Evolutionary conservation across 2,329 filamentous ascomycete species (phyloP).

Genomic region (Bipolaris gigantea): DNA sequence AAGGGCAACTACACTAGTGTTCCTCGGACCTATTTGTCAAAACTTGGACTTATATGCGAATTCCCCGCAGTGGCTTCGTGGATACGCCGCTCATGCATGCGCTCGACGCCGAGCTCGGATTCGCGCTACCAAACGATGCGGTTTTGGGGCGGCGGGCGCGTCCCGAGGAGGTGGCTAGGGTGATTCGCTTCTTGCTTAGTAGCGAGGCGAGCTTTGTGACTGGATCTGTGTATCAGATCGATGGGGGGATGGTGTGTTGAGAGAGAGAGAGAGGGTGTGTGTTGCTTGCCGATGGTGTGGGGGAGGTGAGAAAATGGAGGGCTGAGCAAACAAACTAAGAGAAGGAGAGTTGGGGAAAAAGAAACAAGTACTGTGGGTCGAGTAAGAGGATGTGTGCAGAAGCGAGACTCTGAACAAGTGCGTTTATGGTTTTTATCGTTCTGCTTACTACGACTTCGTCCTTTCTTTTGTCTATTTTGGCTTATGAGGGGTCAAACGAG

Average conservation of each 20-base stretch:
- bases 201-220: constrained; percentile 23
- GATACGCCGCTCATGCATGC: constrained; percentile 19
- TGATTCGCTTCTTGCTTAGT: constrained; percentile 20
- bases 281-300: background rate
- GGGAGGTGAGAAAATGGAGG: background rate
- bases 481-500: background rate
- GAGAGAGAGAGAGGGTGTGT: background rate
- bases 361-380: background rate
- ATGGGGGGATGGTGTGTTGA: constrained; percentile 22
- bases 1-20: too few relatives aligned
- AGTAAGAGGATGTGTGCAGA: background rate
- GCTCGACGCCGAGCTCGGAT: background rate
- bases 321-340: background rate
- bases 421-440: background rate
- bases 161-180: constrained; percentile 20
- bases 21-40: too few relatives aligned
- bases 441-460: too few relatives aligned
- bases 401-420: background rate
- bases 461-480: background rate
- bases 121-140: constrained; percentile 13
- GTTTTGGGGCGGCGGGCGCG: constrained; percentile 14
- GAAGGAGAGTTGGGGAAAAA: background rate
- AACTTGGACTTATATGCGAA: too few relatives aligned
- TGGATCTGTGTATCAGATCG: constrained; percentile 21
- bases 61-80: constrained; percentile 15